Evolutionary conservation across 2,329 filamentous ascomycete genomes (phyloP).

Genomic region (Fusarium secorum): DNA sequence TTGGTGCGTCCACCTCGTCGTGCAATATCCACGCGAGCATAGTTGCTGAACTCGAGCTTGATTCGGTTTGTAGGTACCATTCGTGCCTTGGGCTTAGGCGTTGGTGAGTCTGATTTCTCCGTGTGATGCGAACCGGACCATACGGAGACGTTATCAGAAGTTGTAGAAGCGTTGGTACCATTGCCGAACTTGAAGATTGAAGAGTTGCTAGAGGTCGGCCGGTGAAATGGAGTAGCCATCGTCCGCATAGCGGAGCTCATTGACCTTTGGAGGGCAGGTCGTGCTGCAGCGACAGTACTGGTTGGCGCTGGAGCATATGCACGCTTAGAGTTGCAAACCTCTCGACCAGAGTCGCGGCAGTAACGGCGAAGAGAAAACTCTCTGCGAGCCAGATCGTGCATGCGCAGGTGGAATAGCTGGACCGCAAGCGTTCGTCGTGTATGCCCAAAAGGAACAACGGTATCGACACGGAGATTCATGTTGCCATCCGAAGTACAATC

Average conservation of each 20-base stretch:
- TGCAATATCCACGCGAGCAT: slow-evolving; percentile 86
- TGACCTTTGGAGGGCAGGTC: slow-evolving; percentile 58
- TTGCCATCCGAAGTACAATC: slow-evolving; percentile 91
- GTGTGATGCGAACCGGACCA: slow-evolving; percentile 39
- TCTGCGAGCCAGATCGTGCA: slow-evolving; percentile 87
- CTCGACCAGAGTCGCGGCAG: slow-evolving; percentile 89
- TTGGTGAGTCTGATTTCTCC: slow-evolving; percentile 29
- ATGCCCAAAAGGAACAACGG: slow-evolving; percentile 66
- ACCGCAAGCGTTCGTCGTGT: slow-evolving; percentile 72
- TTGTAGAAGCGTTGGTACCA: slow-evolving; percentile 15
- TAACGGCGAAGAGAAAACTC: slow-evolving; percentile 93
- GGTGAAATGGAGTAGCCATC: slow-evolving; percentile 49
- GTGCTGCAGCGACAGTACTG: slow-evolving; percentile 44
- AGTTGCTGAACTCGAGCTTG: slow-evolving; percentile 96
- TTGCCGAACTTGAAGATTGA: slow-evolving; percentile 36
- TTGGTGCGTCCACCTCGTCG: slow-evolving; percentile 69
- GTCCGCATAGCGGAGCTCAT: slow-evolving; percentile 56
- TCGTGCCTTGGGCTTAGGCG: slow-evolving; percentile 47
- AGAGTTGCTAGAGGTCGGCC: slow-evolving; percentile 36
- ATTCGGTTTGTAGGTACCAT: slow-evolving; percentile 75
- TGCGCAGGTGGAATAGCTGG: slow-evolving; percentile 89
- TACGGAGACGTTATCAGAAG: slow-evolving; percentile 36
- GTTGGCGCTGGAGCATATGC: slow-evolving; percentile 58
- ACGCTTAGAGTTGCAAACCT: slow-evolving; percentile 85
- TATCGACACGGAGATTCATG: slow-evolving; percentile 94